Base-by-base conservation (phyloP, 345 rosid genomes). In the Clarkia xantiana region DNA sequence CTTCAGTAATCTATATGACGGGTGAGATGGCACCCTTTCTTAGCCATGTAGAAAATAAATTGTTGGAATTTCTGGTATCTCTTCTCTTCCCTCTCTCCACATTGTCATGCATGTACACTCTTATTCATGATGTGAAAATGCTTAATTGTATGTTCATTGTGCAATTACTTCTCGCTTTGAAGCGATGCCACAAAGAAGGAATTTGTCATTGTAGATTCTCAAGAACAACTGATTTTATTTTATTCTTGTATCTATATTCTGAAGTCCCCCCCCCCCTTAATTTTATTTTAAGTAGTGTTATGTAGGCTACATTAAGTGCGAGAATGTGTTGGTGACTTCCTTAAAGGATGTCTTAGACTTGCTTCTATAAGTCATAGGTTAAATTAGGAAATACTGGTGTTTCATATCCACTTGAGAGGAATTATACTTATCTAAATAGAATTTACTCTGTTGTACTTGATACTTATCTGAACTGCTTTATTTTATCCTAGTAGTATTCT, bases 1-100 rank as follows among this genome's bases (percentile, higher is more conserved):
- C 72, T 91, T 84, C 66, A 91, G 86, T 71, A 91, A 86, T 63
- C 71, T 91, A 29, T 93, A 86, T 55, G 98, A 86, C 82, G 94
- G 12, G 76, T 86, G 67, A 79, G 98, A 49, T 86, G 94, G 98
- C 51, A 36, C 96, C 96, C 58, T 91, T 91, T 45, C 89, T 86
- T 46, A 84, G 84, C 62, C 79, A 79, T 14, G 81, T 91, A 10
- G 96, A 84, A 75, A 91, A 91, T 62, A 91, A 79, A 50, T 91
- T 94, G 98, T 68, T 86, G 89, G 98, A 96, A 45, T 86, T 83
- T 76, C 98, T 83, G 97, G 97, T 82, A 16, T 62, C 23, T 51
- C 25, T 57, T n/a, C n/a, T n/a, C n/a, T n/a, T 42, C 40, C 44
- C 14, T 49, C 25, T 54, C 41, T 38, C 34, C 40, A 11, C 40